Percentiles rank a stretch among this genome's conserved stretches.
These are phyloP conservation scores for Cyberlindnera maritima DNA, from an alignment of 805 yeast genomes.

Conservation along the genomic window DNA sequence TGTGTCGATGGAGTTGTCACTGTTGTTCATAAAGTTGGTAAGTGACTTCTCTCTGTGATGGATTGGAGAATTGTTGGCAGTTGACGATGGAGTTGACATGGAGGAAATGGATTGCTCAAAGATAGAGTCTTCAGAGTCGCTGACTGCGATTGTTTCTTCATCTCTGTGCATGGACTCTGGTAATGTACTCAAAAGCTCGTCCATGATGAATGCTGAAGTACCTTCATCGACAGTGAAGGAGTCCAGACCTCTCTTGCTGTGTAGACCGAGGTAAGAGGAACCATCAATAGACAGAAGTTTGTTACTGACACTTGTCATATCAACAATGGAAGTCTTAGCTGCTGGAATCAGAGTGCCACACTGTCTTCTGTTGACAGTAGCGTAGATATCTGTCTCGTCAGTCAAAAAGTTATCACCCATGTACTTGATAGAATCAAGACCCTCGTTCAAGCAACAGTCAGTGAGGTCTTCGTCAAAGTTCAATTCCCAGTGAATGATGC, in stretches of 20 bases:
- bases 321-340: slow-evolving; percentile 47
- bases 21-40: slow-evolving; percentile 17
- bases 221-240: slow-evolving; percentile 24
- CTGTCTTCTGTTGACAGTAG: slow-evolving; percentile 40
- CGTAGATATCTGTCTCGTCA: slow-evolving; percentile 29
- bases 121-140: slow-evolving; percentile 9
- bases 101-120: slow-evolving; percentile 5
- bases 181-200: slow-evolving; percentile 20
- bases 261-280: slow-evolving; percentile 55
- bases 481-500: slow-evolving; percentile 69
- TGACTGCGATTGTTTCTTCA: not conserved
- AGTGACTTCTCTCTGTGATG: slow-evolving; percentile 14
- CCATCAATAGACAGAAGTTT: slow-evolving; percentile 53
- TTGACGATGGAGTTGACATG: slow-evolving; percentile 4
- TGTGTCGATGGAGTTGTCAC: slow-evolving; percentile 20
- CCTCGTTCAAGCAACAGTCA: slow-evolving; percentile 45
- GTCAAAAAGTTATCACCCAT: slow-evolving; percentile 28
- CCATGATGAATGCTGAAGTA: slow-evolving; percentile 20
- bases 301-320: slow-evolving; percentile 38
- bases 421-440: slow-evolving; percentile 39
- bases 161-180: slow-evolving; percentile 5
- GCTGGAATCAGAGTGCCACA: slow-evolving; percentile 66
- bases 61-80: slow-evolving; percentile 15
- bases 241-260: slow-evolving; percentile 32
- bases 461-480: slow-evolving; percentile 28